A percentile compares a stretch with the other conserved stretches of the same genome.
These are phyloP conservation scores for Wallemia ichthyophaga DNA, from an alignment of 1,284 basidiomycete genomes.

Conservation along the genomic window DNA sequence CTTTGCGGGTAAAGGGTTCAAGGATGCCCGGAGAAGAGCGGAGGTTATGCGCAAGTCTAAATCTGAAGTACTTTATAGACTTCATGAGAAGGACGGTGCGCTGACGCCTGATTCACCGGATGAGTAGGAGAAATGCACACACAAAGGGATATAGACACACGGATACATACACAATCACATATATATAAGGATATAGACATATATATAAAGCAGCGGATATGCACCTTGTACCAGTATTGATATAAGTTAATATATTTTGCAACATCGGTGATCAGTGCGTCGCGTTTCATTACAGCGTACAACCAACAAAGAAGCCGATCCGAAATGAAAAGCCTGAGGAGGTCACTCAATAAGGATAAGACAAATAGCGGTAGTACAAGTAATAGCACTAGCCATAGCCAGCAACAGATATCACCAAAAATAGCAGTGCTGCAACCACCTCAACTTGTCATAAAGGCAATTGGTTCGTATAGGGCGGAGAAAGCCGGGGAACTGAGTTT, in stretches of 20 bases:
- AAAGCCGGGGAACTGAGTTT: neutral
- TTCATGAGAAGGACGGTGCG: neutral
- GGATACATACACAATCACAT: too few relatives aligned
- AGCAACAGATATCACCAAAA: neutral
- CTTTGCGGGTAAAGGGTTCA: conserved; percentile 11
- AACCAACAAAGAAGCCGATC: neutral
- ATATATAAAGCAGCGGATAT: too few relatives aligned
- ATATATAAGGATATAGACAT: too few relatives aligned
- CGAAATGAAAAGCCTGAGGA: neutral
- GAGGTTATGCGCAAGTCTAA: neutral
- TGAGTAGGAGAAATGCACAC: neutral
- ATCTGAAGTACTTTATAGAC: neutral
- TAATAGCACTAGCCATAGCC: too few relatives aligned
- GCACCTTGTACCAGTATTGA: too few relatives aligned
- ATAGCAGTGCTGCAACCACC: neutral
- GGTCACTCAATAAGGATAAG: neutral
- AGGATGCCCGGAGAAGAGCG: neutral
- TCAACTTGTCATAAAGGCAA: neutral
- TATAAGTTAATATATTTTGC: too few relatives aligned
- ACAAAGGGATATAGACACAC: neutral
- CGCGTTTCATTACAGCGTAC: neutral
- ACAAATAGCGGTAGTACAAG: too few relatives aligned
- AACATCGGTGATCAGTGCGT: neutral
- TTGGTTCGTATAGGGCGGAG: neutral
- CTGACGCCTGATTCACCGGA: neutral